Base-by-base conservation (phyloP, 225 moss, liverwort and hornwort genomes). In the Sphagnum contortum region DNA sequence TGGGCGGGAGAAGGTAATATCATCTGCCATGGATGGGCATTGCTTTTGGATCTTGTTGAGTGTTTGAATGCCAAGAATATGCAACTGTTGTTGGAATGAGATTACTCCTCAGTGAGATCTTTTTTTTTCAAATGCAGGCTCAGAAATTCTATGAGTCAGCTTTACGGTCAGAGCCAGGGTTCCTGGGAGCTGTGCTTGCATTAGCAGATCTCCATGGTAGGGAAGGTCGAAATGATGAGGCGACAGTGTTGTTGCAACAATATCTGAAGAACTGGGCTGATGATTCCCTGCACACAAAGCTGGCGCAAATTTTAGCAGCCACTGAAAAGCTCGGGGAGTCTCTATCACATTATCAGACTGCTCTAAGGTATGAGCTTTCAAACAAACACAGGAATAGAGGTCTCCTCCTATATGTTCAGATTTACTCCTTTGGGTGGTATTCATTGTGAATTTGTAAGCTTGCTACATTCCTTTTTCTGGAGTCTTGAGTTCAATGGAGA, bases 71-170 rank as follows among this genome's bases (percentile, higher is more conserved):
- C 29, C 29, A 1, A 29, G 1, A 29, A 29, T 29, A 29, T 29
- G 29, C 29, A 29, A 29, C 29, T 29, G 29, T 29, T 29, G 29
- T 29, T 29, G 29, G 0, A 29, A 29, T 29, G 29, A 45, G 47
- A 11, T 47, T 63, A n/a, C 65, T 13, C 57, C 12, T 57, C 62
- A 29, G 29, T 29, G 29, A 29, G 29, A 29, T 29, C 29, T 29
- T 29, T 29, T 29, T 29, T 29, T 1, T 1, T 29, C n/a, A 63
- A 51, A 5, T 4, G 48, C 81, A 94, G 94, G 96, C 92, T 50
- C 85, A 88, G 14, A 90, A 90, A 58, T 90, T 98, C 68, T 98
- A 98, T 63, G 96, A 98, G 68, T 92, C 92, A 63, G 96, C 92
- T 5, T 71, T 98, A 63, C 88, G 92, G 49, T 64, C 88, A 70